Percentiles rank a stretch among this genome's conserved stretches.
Evolutionary conservation across 2,329 filamentous ascomycete genomes (phyloP).

Genomic region (Alternaria tenuissima): DNA sequence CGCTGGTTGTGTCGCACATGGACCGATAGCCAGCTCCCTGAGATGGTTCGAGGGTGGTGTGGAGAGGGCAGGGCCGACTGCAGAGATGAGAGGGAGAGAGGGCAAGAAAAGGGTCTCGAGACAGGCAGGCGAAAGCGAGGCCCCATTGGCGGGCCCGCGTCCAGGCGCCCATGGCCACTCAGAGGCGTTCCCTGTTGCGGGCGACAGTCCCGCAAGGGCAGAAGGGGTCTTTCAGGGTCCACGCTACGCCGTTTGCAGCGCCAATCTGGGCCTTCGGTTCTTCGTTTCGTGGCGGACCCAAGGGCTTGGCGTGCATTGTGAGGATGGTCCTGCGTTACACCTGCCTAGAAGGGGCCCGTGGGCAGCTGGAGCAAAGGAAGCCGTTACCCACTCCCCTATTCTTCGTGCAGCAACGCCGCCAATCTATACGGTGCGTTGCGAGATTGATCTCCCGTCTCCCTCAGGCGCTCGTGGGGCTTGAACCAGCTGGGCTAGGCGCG

Average conservation of each 20-base stretch:
- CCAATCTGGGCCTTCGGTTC: neutral
- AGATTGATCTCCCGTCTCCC: constrained; percentile 6
- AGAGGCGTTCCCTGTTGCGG: neutral
- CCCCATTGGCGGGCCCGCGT: neutral
- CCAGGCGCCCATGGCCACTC: neutral
- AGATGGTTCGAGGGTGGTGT: neutral
- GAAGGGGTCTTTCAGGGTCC: constrained; percentile 9
- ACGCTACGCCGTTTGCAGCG: constrained; percentile 5
- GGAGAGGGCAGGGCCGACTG: neutral
- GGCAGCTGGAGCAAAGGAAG: neutral
- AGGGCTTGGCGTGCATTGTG: constrained; percentile 5
- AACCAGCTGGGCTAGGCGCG: neutral
- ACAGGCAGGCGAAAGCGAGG: too few species aligned
- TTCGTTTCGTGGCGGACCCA: neutral
- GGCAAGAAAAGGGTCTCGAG: neutral
- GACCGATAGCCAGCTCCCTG: neutral
- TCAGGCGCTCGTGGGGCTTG: neutral
- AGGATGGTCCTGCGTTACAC: constrained; percentile 1
- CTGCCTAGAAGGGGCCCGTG: constrained; percentile 13
- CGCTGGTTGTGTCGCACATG: neutral
- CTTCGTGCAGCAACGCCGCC: neutral
- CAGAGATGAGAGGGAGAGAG: neutral
- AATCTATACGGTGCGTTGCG: constrained; percentile 3
- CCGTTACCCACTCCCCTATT: neutral
- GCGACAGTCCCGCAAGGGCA: neutral